Evolutionary conservation across 441 rosid genomes (phyloP).

Genomic region (Adansonia madagascariensis): DNA sequence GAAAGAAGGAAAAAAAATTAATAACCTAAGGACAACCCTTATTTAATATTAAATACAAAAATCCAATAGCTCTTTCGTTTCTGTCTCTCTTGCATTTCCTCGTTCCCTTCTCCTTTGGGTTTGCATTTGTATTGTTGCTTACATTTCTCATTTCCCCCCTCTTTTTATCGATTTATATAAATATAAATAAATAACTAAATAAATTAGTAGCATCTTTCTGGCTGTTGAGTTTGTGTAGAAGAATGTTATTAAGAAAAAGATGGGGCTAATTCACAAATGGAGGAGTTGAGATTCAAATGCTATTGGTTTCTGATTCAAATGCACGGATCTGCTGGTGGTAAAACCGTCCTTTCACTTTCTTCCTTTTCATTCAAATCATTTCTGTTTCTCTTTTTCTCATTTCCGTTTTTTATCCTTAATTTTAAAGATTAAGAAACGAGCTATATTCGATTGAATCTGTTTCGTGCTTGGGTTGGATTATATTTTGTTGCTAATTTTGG

Average conservation of each 20-base stretch:
- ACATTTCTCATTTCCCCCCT: constrained; percentile 31
- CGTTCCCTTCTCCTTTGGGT: constrained; percentile 18
- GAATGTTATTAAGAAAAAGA: constrained; percentile 17
- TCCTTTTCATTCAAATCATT: background rate
- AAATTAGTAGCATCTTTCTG: constrained; percentile 7
- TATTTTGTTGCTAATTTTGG: background rate
- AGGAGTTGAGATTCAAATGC: constrained; percentile 50
- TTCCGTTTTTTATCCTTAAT: constrained; percentile 1
- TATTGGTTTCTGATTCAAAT: constrained; percentile 44
- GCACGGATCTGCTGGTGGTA: constrained; percentile 76
- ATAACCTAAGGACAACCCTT: background rate
- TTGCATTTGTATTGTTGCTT: constrained; percentile 26
- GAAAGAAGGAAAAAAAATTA: constrained; percentile 4
- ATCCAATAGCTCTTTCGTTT: constrained; percentile 24
- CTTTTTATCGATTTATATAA: background rate
- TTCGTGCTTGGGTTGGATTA: constrained; percentile 10
- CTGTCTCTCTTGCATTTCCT: constrained; percentile 17
- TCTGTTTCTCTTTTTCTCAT: background rate
- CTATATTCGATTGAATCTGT: constrained; percentile 11
- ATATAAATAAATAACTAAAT: constrained; percentile 14
- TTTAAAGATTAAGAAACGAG: background rate
- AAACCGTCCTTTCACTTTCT: constrained; percentile 5
- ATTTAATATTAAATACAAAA: constrained; percentile 17
- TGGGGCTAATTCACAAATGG: constrained; percentile 20
- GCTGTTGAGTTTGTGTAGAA: constrained; percentile 10